Base-by-base conservation (phyloP, 108 stramenopile genomes). In the Conticribra weissflogii region DNA sequence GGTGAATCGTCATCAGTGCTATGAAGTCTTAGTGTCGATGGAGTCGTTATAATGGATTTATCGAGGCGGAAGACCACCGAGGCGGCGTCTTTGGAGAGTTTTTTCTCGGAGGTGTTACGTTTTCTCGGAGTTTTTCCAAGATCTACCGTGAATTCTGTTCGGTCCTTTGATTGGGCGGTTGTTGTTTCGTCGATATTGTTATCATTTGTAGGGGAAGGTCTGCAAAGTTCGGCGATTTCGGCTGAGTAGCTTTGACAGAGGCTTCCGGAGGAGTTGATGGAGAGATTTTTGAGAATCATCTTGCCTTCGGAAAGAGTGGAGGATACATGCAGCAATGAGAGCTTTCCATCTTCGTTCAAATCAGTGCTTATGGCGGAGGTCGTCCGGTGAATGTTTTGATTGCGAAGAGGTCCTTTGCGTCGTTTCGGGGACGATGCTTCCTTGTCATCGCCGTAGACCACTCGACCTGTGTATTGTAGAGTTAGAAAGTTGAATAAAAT, bases 111-210 rank as follows among this genome's bases (percentile, higher is more conserved):
- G 14, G 64, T 78, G 54, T 78, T 78, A 19, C 70, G 64, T 47
- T 78, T 78, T 65, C 71, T 78, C 17, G 77, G 77, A 18, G 77
- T 78, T 34, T 59, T 71, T 14, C 65, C 77, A 24, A 60, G 22
- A 36, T 74, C 53, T 3, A 61, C 31, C n/a, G n/a, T n/a, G n/a
- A n/a, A n/a, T n/a, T n/a, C n/a, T n/a, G n/a, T n/a, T n/a, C n/a
- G n/a, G n/a, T n/a, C n/a, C n/a, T n/a, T n/a, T n/a, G n/a, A n/a
- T n/a, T n/a, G n/a, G n/a, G n/a, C n/a, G n/a, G n/a, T n/a, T n/a
- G n/a, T n/a, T 25, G 34, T 46, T 59, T 8, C 63, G 2, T 53
- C 28, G 23, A 18, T 22, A 51, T 28, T 29, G 23, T 50, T 55
- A n/a, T 60, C 57, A 49, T 78, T 60, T 0, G 54, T 66, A 29